These are phyloP conservation scores for Phytopythium kandeliae DNA, from an alignment of 352 stramenopile genomes.

Conservation along the genomic window DNA sequence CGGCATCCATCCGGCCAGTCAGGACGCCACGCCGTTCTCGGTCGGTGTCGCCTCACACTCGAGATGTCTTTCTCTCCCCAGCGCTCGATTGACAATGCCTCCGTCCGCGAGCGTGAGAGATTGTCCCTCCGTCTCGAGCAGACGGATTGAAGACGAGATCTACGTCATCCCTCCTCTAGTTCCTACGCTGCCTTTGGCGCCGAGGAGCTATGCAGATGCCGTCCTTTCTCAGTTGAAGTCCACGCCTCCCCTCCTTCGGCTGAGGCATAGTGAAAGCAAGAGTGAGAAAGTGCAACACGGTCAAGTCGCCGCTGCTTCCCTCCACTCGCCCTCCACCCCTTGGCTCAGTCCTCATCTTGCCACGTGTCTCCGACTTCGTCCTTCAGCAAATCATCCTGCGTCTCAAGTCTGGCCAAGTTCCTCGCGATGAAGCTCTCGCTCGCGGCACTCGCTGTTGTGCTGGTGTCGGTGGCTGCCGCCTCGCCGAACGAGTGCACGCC, in stretches of 20 bases:
- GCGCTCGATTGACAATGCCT: no score
- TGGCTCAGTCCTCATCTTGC: conserved; percentile 1
- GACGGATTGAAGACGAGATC: no score
- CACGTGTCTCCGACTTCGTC: not conserved
- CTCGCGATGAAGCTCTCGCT: conserved; percentile 1
- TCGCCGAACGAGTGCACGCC: not conserved
- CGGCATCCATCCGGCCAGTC: no score
- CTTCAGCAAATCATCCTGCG: not conserved
- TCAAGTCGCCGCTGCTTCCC: no score
- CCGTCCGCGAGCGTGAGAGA: no score
- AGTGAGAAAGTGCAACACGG: not conserved
- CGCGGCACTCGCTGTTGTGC: not conserved
- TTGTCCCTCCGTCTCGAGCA: no score
- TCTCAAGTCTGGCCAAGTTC: not conserved
- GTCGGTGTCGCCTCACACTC: no score
- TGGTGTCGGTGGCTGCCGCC: not conserved
- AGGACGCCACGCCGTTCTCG: no score
- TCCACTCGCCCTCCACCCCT: no score
- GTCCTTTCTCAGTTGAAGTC: not conserved
- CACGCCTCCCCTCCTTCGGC: not conserved
- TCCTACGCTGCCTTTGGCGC: no score
- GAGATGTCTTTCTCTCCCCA: no score
- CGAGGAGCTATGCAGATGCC: no score
- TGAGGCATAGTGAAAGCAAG: conserved; percentile 1
- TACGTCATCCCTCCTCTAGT: not conserved